phyloP scores from a whole-genome alignment of 495 filamentous ascomycete species.

The Hyaloscypha finlandica region DNA sequence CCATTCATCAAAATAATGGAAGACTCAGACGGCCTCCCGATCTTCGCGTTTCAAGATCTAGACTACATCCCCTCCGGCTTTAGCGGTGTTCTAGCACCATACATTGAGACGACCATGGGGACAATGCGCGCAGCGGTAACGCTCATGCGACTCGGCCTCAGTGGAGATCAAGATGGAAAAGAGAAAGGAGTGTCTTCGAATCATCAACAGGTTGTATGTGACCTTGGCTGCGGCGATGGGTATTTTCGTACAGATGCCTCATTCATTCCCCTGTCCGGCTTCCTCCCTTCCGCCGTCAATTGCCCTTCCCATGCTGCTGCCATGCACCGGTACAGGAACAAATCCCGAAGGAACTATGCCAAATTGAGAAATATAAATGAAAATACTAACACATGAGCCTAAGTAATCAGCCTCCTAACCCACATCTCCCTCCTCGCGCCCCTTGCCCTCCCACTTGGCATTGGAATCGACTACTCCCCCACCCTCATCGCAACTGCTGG shows the following conservation, averaged over 20 bases:
- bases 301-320: not conserved
- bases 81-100: conserved; percentile 10
- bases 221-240: conserved; percentile 22
- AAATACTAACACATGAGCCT: not conserved
- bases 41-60: conserved; percentile 22
- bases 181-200: not conserved
- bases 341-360: not conserved
- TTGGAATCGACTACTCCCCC: conserved; percentile 22
- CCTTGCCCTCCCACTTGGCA: not conserved
- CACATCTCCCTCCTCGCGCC: not conserved
- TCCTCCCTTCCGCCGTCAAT: not conserved
- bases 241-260: conserved; percentile 12
- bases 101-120: conserved; percentile 15
- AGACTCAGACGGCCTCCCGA: conserved; percentile 12
- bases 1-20: not conserved
- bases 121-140: conserved; percentile 24
- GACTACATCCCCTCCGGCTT: conserved; percentile 22
- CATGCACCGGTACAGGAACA: not conserved
- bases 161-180: not conserved
- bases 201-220: conserved; percentile 15
- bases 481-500: conserved; percentile 11
- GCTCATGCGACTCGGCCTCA: conserved; percentile 14
- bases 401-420: conserved; percentile 11
- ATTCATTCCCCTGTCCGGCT: not conserved
- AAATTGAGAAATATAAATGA: not conserved